phyloP scores from a whole-genome alignment of 176 grass and related monocot species.

The Oryza glumipatula region DNA sequence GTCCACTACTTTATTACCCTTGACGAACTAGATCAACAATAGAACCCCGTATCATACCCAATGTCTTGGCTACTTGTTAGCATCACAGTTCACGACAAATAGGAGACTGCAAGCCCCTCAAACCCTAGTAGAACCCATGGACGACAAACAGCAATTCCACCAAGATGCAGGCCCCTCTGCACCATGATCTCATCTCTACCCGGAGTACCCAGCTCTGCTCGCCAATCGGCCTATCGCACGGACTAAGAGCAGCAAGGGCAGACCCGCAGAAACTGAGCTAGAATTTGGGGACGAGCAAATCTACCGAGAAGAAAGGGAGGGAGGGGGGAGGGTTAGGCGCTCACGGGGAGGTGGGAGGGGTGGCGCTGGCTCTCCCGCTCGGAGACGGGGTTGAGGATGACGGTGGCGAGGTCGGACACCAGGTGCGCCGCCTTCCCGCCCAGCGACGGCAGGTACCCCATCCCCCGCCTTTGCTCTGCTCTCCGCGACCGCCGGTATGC shows the following conservation, averaged over 20 bases:
- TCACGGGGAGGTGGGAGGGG: constrained; percentile 62
- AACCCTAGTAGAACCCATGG: not conserved
- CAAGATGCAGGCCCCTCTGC: not conserved
- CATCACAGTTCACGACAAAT: not conserved
- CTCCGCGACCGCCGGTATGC: not conserved
- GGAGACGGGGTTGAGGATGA: constrained; percentile 93
- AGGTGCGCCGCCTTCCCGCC: constrained; percentile 87
- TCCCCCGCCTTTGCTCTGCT: not conserved
- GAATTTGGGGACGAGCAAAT: not conserved
- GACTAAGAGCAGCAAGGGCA: not conserved
- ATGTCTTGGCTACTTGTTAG: not conserved
- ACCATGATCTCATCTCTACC: not conserved
- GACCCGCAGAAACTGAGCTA: not conserved
- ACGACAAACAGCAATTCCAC: not conserved
- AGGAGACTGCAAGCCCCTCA: not conserved
- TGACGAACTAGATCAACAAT: not conserved
- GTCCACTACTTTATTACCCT: not conserved
- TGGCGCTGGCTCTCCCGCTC: constrained; percentile 56
- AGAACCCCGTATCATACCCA: not conserved
- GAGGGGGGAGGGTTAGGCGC: not conserved
- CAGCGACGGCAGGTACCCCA: constrained; percentile 85
- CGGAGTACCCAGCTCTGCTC: not conserved
- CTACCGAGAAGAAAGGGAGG: not conserved
- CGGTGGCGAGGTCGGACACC: constrained; percentile 84
- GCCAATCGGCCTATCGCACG: not conserved